Percentiles rank a stretch among this genome's conserved stretches.
These are phyloP conservation scores for Lachancea sp. DNA, from an alignment of 805 yeast genomes.

Conservation along the genomic window DNA sequence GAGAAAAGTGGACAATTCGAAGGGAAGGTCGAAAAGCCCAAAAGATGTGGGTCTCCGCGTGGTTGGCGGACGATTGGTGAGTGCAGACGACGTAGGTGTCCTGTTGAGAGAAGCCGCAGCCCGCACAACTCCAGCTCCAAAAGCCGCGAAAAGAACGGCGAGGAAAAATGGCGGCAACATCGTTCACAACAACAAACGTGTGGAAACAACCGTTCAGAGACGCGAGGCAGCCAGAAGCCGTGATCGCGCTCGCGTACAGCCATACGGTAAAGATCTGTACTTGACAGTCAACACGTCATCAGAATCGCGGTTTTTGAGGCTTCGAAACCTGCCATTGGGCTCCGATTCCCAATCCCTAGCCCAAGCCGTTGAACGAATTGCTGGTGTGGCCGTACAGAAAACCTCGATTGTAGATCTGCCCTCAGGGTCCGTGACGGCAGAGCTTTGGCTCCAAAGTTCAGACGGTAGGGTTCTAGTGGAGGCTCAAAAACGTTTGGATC, in stretches of 20 bases:
- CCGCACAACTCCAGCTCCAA: slow-evolving; percentile 1
- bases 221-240: slow-evolving; percentile 1
- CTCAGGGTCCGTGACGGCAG: slow-evolving; percentile 37
- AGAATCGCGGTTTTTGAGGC: slow-evolving; percentile 14
- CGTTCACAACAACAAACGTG: not conserved
- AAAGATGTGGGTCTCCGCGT: slow-evolving; percentile 12
- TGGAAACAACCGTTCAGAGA: slow-evolving; percentile 1
- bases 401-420: slow-evolving; percentile 33
- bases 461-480: slow-evolving; percentile 21
- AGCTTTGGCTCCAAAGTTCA: slow-evolving; percentile 30
- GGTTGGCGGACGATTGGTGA: slow-evolving; percentile 25
- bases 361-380: slow-evolving; percentile 18
- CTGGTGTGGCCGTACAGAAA: slow-evolving; percentile 15
- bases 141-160: not conserved
- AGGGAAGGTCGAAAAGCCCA: not conserved
- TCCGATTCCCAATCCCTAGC: slow-evolving; percentile 22
- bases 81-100: slow-evolving; percentile 24
- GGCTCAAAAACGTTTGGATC: slow-evolving; percentile 34
- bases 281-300: slow-evolving; percentile 17
- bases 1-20: slow-evolving; percentile 8
- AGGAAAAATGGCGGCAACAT: too few relatives aligned
- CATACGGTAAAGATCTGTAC: slow-evolving; percentile 15
- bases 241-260: slow-evolving; percentile 3
- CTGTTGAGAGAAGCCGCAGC: slow-evolving; percentile 16
- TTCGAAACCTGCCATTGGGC: slow-evolving; percentile 26